A percentile compares a stretch with the other conserved stretches of the same genome.
Evolutionary conservation across 2,329 filamentous ascomycete species (phyloP).

Genomic region (Emergomyces africanus): DNA sequence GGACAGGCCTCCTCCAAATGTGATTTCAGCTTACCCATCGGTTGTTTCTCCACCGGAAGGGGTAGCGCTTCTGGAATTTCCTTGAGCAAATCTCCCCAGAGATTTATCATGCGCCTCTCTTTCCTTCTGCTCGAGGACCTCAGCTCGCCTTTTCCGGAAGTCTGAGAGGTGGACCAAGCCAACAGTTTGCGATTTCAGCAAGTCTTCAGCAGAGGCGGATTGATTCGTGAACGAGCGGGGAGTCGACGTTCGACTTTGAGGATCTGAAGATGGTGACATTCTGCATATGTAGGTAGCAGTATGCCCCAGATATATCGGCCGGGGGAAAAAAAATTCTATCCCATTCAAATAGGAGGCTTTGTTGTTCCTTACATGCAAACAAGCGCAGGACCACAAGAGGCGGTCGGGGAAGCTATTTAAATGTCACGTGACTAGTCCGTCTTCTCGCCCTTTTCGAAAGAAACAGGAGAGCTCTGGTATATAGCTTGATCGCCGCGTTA

Average conservation of each 20-base stretch:
- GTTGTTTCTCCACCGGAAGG: constrained; percentile 34
- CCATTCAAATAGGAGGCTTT: background rate
- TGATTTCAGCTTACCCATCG: constrained; percentile 43
- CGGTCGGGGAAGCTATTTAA: too few relatives aligned
- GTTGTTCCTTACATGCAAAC: background rate
- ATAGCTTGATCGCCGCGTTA: background rate
- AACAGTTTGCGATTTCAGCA: constrained; percentile 74
- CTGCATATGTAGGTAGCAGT: background rate
- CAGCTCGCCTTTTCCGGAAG: constrained; percentile 88
- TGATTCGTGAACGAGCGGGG: constrained; percentile 56
- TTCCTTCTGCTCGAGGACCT: constrained; percentile 85
- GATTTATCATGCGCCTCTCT: constrained; percentile 59
- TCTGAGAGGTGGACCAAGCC: constrained; percentile 86
- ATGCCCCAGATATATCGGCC: background rate
- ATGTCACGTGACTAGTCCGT: background rate
- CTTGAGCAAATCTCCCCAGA: constrained; percentile 29
- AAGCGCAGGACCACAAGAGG: too few relatives aligned
- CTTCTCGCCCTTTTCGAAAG: too few relatives aligned
- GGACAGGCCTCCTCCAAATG: background rate
- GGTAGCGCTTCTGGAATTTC: constrained; percentile 39
- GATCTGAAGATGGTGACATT: constrained; percentile 19
- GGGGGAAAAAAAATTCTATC: background rate
- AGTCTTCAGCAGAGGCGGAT: constrained; percentile 63
- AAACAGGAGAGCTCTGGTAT: too few relatives aligned
- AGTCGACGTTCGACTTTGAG: constrained; percentile 30